phyloP scores from a whole-genome alignment of 2,329 filamentous ascomycete genomes.

The Paecilomyces dactylethromorphus region DNA sequence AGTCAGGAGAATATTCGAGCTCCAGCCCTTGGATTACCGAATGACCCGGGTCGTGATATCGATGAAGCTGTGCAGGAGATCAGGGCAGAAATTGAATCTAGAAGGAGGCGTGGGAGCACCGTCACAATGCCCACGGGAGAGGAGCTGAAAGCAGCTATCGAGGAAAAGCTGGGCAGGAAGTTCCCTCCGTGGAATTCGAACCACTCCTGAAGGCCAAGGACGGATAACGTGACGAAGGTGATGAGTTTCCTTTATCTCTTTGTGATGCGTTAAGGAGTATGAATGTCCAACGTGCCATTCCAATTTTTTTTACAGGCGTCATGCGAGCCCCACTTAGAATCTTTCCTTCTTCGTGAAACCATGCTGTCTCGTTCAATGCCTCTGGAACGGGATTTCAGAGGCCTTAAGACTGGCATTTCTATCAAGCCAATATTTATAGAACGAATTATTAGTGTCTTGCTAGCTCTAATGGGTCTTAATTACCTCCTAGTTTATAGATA shows the following conservation, averaged over 20 bases:
- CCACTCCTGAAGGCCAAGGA: conserved; percentile 12
- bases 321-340: not conserved
- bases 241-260: not conserved
- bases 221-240: not conserved
- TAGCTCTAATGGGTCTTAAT: not conserved
- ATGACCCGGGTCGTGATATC: conserved; percentile 67
- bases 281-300: not conserved
- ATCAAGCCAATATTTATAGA: not conserved
- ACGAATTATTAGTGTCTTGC: not conserved
- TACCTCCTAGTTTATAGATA: not conserved
- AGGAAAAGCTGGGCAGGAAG: conserved; percentile 44
- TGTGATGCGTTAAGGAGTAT: not conserved
- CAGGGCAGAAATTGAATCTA: conserved; percentile 61
- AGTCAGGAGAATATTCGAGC: conserved; percentile 56
- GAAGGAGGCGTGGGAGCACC: conserved; percentile 41
- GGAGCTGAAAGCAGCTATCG: conserved; percentile 48
- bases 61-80: conserved; percentile 74
- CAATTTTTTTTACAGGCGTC: not conserved
- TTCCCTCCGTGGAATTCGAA: not conserved
- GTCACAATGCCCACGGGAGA: conserved; percentile 40
- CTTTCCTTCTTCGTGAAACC: not conserved
- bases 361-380: not conserved
- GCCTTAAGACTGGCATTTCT: not conserved
- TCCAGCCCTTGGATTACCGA: conserved; percentile 70
- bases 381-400: not conserved